Conservation (phyloP, 2,329 filamentous ascomycete genomes). For the Claviceps capensis region DNA sequence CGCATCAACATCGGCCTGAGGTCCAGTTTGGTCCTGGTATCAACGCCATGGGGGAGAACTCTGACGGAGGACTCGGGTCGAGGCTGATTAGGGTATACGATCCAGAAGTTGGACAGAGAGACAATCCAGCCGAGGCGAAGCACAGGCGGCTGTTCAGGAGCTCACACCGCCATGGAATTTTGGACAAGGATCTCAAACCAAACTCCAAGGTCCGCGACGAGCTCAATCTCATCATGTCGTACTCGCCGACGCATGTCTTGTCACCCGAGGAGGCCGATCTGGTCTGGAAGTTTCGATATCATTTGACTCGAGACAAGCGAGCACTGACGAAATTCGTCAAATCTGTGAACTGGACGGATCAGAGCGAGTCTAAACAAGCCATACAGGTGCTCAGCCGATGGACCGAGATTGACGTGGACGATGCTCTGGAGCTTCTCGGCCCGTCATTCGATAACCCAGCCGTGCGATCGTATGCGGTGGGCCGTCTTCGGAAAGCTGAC, state of each 20-base stretch:
- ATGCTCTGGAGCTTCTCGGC: slow-evolving; percentile 84
- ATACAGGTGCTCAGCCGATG: slow-evolving; percentile 83
- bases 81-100: slow-evolving; percentile 80
- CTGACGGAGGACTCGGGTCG: slow-evolving; percentile 33
- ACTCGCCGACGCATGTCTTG: slow-evolving; percentile 80
- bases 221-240: slow-evolving; percentile 78
- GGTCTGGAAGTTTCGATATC: slow-evolving; percentile 95
- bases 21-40: slow-evolving; percentile 87
- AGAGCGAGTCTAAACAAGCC: slow-evolving; percentile 73
- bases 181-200: slow-evolving; percentile 90
- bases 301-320: slow-evolving; percentile 81
- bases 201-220: slow-evolving; percentile 94
- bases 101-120: slow-evolving; percentile 74
- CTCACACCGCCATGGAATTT: slow-evolving; percentile 75
- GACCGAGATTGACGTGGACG: slow-evolving; percentile 95
- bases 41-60: slow-evolving; percentile 46
- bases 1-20: slow-evolving; percentile 73
- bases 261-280: slow-evolving; percentile 88
- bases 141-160: slow-evolving; percentile 85
- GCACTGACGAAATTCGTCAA: slow-evolving; percentile 96
- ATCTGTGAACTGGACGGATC: slow-evolving; percentile 87
- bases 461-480: slow-evolving; percentile 86
- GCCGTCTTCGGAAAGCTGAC: slow-evolving; percentile 79
- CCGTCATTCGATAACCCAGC: slow-evolving; percentile 81
- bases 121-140: slow-evolving; percentile 92